phyloP scores from a whole-genome alignment of 805 yeast species.

The Starmerella stellata region DNA sequence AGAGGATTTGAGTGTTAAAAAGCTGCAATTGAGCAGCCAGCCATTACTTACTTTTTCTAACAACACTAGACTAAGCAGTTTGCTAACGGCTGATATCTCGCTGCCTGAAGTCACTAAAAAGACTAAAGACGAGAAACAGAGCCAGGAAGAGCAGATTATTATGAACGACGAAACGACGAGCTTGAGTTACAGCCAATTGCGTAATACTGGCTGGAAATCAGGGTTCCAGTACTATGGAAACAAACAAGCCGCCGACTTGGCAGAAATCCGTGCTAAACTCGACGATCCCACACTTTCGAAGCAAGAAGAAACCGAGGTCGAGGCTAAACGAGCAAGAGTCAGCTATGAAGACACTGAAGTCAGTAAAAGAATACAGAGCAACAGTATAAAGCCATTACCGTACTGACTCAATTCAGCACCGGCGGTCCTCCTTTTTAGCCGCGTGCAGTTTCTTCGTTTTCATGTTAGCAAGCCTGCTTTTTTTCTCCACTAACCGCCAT shows the following conservation, averaged over 20 bases:
- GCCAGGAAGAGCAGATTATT: background rate
- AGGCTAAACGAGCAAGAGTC: conserved; percentile 6
- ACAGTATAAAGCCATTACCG: conserved; percentile 8
- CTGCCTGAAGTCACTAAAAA: background rate
- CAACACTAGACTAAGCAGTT: background rate
- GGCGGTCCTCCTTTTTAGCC: conserved; percentile 26
- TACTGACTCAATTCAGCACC: conserved; percentile 2
- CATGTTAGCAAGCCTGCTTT: conserved; percentile 21
- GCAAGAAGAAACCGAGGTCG: background rate
- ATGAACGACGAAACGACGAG: too few relatives aligned
- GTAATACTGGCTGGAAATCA: background rate
- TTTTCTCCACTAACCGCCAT: conserved; percentile 23
- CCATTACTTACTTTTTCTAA: background rate
- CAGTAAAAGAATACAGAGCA: conserved; percentile 1
- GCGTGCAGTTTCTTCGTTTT: conserved; percentile 24
- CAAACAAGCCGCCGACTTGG: background rate
- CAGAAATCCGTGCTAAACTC: background rate
- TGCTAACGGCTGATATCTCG: background rate
- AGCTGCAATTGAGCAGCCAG: too few relatives aligned
- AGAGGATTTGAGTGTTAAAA: too few relatives aligned
- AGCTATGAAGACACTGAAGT: conserved; percentile 7
- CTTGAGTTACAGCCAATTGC: background rate
- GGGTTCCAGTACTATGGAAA: background rate
- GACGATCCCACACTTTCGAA: too few relatives aligned
- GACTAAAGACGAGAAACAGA: background rate